Base-by-base conservation (phyloP, 73 alveolate genomes). In the Paramecium octaurelia region DNA sequence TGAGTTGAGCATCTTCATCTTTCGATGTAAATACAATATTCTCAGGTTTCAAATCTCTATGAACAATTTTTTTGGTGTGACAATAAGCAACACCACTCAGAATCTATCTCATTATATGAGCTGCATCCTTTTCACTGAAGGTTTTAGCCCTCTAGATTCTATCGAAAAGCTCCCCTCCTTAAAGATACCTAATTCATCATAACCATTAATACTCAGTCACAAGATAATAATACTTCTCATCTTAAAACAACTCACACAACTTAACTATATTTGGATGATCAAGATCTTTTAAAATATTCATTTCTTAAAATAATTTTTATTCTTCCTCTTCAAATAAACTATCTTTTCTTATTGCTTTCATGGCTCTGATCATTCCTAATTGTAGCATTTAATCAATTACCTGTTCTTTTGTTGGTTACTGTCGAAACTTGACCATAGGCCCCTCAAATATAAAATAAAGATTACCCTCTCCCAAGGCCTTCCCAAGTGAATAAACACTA, bases 261-360 rank as follows among this genome's bases (percentile, higher is more conserved):
- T 89, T 89, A 23, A 89, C 88, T 29, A 89, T 89, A 70, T 71
- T 71, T 18, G 94, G 94, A 40, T 89, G 94, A 54, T 89, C 94
- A 50, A 70, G 50, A 29, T 43, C 77, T 71, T 89, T 71, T 42
- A 88, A 73, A 38, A 97, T 97, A 71, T 95, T 85, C 88, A 97
- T 95, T 95, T 97, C 99, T 18, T 76, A 58, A 27, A 87, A 87
- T 64, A 87, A 21, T 27, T 77, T 64, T 35, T 87, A 48, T 46
- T 87, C 89, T 40, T 87, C 93, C 34, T 87, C 93, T 87, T 59
- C 64, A 35, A 87, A 64, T 9, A 87, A 34, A 24, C 86, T 54
- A 23, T 96, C 95, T 88, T 97, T 97, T 68, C 71, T 86, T 97
- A 97, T 97, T 88, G 96, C 98, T 88, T 97, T 97, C 95, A 97